These are phyloP conservation scores for Prosopis cineraria DNA, from an alignment of 306 rosid species.

Conservation along the genomic window DNA sequence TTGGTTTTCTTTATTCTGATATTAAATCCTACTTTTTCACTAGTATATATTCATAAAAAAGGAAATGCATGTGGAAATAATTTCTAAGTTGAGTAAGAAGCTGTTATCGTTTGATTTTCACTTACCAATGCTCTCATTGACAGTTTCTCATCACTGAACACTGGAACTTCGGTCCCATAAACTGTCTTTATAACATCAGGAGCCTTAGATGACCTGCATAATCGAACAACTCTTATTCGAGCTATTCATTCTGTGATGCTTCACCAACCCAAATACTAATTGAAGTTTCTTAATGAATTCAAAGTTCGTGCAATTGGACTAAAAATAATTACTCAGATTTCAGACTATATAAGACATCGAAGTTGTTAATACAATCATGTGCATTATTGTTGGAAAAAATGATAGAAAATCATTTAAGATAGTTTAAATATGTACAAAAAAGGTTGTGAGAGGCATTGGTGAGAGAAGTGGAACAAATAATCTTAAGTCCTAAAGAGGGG, in stretches of 20 bases:
- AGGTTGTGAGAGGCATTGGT: too few relatives aligned
- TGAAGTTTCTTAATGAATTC: background rate
- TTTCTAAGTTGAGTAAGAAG: background rate
- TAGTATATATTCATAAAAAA: too few relatives aligned
- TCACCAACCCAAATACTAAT: background rate
- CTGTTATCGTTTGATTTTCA: background rate
- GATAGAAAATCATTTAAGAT: too few relatives aligned
- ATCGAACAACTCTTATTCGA: slow-evolving; percentile 9
- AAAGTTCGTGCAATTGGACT: background rate
- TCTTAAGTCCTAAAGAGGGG: too few relatives aligned
- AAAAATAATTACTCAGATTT: background rate
- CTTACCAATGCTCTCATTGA: slow-evolving; percentile 72
- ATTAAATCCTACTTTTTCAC: too few relatives aligned
- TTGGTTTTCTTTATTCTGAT: too few relatives aligned
- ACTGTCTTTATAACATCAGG: slow-evolving; percentile 53
- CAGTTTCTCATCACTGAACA: slow-evolving; percentile 63
- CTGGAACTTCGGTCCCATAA: slow-evolving; percentile 67
- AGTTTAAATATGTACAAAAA: too few relatives aligned
- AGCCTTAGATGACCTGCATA: slow-evolving; percentile 79
- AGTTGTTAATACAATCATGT: background rate
- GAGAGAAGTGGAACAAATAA: too few relatives aligned
- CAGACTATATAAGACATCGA: background rate
- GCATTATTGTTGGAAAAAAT: too few relatives aligned
- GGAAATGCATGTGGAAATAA: background rate
- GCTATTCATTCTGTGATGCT: background rate